Base-by-base conservation (phyloP, 1,284 basidiomycete genomes). In the Marasmius sp. region DNA sequence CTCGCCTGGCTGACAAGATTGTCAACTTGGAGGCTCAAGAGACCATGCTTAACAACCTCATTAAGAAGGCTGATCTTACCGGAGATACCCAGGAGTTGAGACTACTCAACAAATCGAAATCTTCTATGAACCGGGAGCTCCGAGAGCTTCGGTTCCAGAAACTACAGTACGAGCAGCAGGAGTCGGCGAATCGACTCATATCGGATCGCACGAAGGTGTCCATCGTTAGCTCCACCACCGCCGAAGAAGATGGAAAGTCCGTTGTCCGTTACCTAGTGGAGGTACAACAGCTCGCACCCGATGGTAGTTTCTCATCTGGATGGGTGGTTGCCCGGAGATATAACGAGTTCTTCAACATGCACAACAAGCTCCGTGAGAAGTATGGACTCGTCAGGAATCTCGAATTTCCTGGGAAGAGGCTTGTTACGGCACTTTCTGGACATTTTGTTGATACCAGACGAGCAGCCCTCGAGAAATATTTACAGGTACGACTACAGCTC, bases 241-340 rank as follows among this genome's bases (percentile, higher is more conserved):
- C 87, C 0, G 92, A 93, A 60, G 92, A 94, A 65, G 88, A 89
- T 43, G 94, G 94, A 7, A 94, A 92, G 70, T 89, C 92, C 33
- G 93, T 97, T 33, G 94, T 96, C 39, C 84, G 94, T 41, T 99
- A 98, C 71, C 84, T 95, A n/a, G 84, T 98, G 51, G 93, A 97
- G 73, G 87, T 99, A 1, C 90, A 92, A 70, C 95, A 97, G 69
- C 80, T 93, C 27, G 87, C 84, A n/a, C 74, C 77, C 0, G 92
- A 95, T 69, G 93, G 89, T 4, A 85, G 82, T 53, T 87, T 89
- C 69, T 78, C 86, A 1, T 90, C 91, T 1, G 93, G 93, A 2
- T 98, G 97, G 97, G 89, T 95, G 33, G 90, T 98, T 2, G 89
- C 93, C 5, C 81, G 95, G 65, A 80, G 97, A 63, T 99, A 97